A percentile compares a stretch with the other conserved stretches of the same genome.
These are phyloP conservation scores for Paramyrothecium roridum DNA, from an alignment of 2,329 filamentous ascomycete species.

Conservation along the genomic window DNA sequence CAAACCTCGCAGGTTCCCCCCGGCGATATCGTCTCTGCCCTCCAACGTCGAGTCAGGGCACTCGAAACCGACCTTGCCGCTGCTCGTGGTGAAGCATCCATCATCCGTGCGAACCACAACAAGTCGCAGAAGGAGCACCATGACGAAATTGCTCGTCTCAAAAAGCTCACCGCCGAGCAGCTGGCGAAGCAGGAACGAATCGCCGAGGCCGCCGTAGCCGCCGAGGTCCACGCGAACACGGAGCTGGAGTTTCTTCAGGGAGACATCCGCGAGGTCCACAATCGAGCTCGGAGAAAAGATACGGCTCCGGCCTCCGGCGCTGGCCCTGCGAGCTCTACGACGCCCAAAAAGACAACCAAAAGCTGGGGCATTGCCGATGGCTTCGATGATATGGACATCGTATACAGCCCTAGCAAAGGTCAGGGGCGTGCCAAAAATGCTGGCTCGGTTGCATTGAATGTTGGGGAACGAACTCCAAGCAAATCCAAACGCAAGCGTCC, in stretches of 20 bases:
- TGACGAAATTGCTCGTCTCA: conserved; percentile 57
- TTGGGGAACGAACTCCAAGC: conserved; percentile 57
- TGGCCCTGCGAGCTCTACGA: conserved; percentile 35
- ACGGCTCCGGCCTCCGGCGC: conserved; percentile 14
- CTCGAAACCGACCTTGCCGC: conserved; percentile 56
- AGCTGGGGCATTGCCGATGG: conserved; percentile 65
- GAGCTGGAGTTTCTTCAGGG: conserved; percentile 71
- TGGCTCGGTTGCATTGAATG: conserved; percentile 38
- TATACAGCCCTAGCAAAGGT: conserved; percentile 50
- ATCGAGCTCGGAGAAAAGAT: conserved; percentile 45
- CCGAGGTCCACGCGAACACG: conserved; percentile 62
- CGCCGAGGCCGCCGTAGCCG: conserved; percentile 61
- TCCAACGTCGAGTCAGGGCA: conserved; percentile 50
- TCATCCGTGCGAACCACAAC: conserved; percentile 68
- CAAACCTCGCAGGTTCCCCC: conserved; percentile 22
- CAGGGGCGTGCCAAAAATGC: conserved; percentile 36
- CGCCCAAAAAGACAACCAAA: conserved; percentile 59
- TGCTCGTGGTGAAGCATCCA: conserved; percentile 70
- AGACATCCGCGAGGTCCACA: conserved; percentile 61
- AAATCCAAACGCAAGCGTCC: conserved; percentile 70
- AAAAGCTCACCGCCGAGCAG: conserved; percentile 62
- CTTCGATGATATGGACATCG: conserved; percentile 67
- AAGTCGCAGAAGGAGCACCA: conserved; percentile 61
- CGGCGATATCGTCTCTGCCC: conserved; percentile 36
- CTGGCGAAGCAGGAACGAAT: conserved; percentile 60